These are phyloP conservation scores for Lycium barbarum DNA, from an alignment of 257 asterid genomes.

Conservation along the genomic window DNA sequence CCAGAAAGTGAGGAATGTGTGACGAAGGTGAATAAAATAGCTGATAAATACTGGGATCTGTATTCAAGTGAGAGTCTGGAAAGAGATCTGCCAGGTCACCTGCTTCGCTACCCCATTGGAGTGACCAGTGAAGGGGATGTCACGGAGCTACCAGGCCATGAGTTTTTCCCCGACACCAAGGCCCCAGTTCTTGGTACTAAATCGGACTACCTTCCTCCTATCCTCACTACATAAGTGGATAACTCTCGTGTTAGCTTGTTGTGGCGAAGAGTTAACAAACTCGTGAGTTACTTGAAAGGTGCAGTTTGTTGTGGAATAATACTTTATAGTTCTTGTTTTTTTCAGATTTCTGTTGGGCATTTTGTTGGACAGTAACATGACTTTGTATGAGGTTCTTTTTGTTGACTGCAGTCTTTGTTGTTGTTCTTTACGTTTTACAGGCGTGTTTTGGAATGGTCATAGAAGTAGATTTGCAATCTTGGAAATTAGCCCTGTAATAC, in stretches of 20 bases:
- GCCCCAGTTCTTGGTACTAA: conserved; percentile 71
- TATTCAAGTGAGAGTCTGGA: conserved; percentile 54
- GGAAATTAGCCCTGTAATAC: background rate
- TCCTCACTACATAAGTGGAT: conserved; percentile 65
- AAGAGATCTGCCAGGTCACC: conserved; percentile 74
- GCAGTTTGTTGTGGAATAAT: conserved; percentile 30
- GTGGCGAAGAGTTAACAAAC: background rate
- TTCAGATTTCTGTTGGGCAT: background rate
- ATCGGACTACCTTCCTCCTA: conserved; percentile 80
- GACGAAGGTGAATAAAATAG: conserved; percentile 62
- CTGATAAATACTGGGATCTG: conserved; percentile 75
- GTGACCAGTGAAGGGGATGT: conserved; percentile 60
- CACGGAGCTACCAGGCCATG: conserved; percentile 67
- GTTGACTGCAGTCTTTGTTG: conserved; percentile 11
- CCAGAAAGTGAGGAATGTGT: conserved; percentile 67
- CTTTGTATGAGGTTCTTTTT: conserved; percentile 16
- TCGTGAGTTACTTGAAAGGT: background rate
- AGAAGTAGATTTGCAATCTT: background rate
- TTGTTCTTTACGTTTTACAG: background rate
- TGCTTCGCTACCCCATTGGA: conserved; percentile 77
- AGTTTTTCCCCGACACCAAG: conserved; percentile 77
- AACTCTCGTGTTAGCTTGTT: background rate
- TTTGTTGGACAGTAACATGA: conserved; percentile 15
- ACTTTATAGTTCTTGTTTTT: background rate
- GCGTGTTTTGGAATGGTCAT: background rate